Base-by-base conservation (phyloP, 2,329 filamentous ascomycete species). In the Cordyceps pruinosa region DNA sequence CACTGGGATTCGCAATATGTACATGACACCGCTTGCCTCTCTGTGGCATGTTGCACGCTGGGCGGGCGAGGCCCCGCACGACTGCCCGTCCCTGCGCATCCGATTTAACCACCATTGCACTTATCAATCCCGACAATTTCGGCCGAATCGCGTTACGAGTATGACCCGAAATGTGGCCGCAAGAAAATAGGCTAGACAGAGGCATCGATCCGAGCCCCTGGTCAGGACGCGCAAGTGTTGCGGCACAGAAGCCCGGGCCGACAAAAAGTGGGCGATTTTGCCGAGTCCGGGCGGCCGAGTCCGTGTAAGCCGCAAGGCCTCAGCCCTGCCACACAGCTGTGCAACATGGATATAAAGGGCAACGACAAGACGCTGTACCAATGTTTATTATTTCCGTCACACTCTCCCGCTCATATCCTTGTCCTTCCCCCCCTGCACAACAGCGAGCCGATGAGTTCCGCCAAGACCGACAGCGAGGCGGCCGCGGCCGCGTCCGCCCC, bases 181-280 rank as follows among this genome's bases (percentile, higher is more conserved):
- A n/a, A 26, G 8, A 49, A 25, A 17, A 30, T 12, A 26, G 19
- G 9, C 15, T 7, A 23, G 25, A 12, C 13, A 30, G 3, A 13
- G 49, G 4, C 10, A 25, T 15, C 25, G 32, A 23, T 52, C 19
- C 13, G 37, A 23, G 6, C 34, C 19, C 23, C n/a, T n/a, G n/a
- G 26, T 30, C 13, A 15, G 19, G 19, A 32, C 26, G 50, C 39
- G 28, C 39, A 32, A 44, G 9, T 13, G 17, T 28, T 28, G 4
- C 17, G 2, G 9, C 15, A 39, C 21, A 8, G 7, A 9, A 7
- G n/a, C 50, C 39, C 39, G 44, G 17, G 8, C 47, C 47, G 32
- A 56, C n/a, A 55, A 48, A 55, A 47, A 48, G 52, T 55, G 52
- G 52, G 42, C 17, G 34, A 41, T 28, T 44, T 32, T 32, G 23